Evolutionary conservation across 805 yeast species (phyloP), one percentile per base, ranked within the genome.

Genomic region (Lipomyces spencermartinsiae): DNA sequence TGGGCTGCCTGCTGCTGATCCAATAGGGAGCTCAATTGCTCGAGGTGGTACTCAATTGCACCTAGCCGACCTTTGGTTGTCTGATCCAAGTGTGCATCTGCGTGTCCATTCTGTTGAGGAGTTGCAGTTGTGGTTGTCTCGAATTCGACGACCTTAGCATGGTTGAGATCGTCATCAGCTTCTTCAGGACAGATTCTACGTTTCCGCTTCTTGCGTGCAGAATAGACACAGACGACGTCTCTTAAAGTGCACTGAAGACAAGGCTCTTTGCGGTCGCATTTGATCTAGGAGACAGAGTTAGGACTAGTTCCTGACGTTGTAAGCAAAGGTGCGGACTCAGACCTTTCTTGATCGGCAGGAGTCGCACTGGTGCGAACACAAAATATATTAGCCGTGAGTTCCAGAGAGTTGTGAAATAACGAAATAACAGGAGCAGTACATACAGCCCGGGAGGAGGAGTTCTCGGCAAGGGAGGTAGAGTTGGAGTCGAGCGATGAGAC

Each of bases 251-350:
- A 67, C 35, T 67, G 70, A 33, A 67, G 58, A 57, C 70, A 67
- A 19, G 70, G 70, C 25, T 67, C 65, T 58, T 61, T 67, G 51
- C 70, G 59, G 35, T 67, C 70, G 33, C 70, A 67, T 64, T 67
- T 67, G 53, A 67, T 67, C 61, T 59, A 35, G 33, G n/a, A n/a
- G 29, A 3, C 55, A 51, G 3, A 8, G 14, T 31, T 14, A 37
- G 29, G 14, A 19, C 37, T 22, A 37, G 16, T 14, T 22, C 29
- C 25, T 19, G 37, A 39, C 43, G 0, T 29, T 16, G 37, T 14
- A 16, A 22, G 9, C 14, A 53, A 16, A 14, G 5, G 5, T 19
- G 5, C 12, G 5, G 57, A 10, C 25, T 14, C 6, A 12, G 22
- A 46, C 62, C 57, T 67, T 67, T n/a, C 70, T 39, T 4, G 70